Percentiles rank a stretch among this genome's conserved stretches.
Evolutionary conservation across 345 rosid genomes (phyloP).

Genomic region (Ailanthus altissimus): DNA sequence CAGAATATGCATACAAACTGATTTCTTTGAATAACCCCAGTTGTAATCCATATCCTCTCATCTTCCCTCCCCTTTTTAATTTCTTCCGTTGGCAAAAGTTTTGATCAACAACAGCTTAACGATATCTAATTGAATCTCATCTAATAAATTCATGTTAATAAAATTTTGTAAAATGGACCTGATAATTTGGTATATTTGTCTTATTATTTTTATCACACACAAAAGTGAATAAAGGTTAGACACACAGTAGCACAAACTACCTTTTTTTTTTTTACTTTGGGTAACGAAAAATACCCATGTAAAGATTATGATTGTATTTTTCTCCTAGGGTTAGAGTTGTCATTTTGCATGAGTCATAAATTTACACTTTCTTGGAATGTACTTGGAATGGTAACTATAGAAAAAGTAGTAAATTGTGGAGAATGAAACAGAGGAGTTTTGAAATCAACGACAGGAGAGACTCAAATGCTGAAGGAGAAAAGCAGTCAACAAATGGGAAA

Average conservation of each 20-base stretch:
- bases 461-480: constrained; percentile 32
- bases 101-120: no score
- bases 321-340: background rate
- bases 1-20: constrained; percentile 13
- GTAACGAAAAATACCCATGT: constrained; percentile 15
- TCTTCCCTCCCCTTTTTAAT: background rate
- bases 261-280: no score
- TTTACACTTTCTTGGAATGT: constrained; percentile 17
- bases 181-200: no score
- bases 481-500: constrained; percentile 43
- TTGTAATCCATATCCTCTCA: constrained; percentile 34
- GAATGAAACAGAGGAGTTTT: constrained; percentile 20
- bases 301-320: background rate
- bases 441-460: constrained; percentile 15
- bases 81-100: no score
- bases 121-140: no score
- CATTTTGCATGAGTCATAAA: background rate
- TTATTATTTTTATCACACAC: no score
- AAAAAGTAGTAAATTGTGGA: constrained; percentile 13
- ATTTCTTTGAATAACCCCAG: constrained; percentile 32
- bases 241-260: constrained; percentile 1
- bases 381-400: constrained; percentile 21
- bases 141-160: no score
- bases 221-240: no score
- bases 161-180: no score